Percentiles rank a stretch among this genome's conserved stretches.
phyloP scores from a whole-genome alignment of 2,329 filamentous ascomycete genomes.

The Cephalotrichum gorgonifer region DNA sequence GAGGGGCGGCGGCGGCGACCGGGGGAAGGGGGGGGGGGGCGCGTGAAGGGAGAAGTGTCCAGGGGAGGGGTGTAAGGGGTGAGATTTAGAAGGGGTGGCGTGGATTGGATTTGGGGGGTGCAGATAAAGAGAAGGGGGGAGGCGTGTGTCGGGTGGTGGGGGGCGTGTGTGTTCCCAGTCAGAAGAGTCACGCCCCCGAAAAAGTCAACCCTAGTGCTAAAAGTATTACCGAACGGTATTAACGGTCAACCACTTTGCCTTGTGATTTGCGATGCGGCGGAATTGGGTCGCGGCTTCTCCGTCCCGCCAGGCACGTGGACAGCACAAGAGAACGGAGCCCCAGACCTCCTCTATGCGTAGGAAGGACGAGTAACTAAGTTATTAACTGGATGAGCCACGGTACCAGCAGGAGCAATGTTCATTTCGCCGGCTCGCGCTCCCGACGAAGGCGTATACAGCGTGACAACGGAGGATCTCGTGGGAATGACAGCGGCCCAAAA shows the following conservation, averaged over 20 bases:
- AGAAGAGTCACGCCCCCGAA: not conserved
- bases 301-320: conserved; percentile 4
- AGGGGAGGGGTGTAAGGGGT: not conserved
- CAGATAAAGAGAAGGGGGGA: no score
- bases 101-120: no score
- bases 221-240: conserved; percentile 1
- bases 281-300: conserved; percentile 4
- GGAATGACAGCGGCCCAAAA: no score
- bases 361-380: not conserved
- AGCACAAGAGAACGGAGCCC: no score
- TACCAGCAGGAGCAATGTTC: not conserved
- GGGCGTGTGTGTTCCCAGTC: not conserved
- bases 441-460: not conserved
- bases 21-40: not conserved
- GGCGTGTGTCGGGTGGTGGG: not conserved
- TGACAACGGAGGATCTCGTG: no score
- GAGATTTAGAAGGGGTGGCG: not conserved
- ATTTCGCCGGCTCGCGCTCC: not conserved
- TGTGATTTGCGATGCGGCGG: conserved; percentile 3
- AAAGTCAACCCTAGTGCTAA: not conserved
- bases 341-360: no score
- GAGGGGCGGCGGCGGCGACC: no score
- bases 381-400: not conserved
- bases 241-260: not conserved
- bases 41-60: not conserved